Conservation (phyloP, 148 eudicot genomes). For the Pouteria glomerata region DNA sequence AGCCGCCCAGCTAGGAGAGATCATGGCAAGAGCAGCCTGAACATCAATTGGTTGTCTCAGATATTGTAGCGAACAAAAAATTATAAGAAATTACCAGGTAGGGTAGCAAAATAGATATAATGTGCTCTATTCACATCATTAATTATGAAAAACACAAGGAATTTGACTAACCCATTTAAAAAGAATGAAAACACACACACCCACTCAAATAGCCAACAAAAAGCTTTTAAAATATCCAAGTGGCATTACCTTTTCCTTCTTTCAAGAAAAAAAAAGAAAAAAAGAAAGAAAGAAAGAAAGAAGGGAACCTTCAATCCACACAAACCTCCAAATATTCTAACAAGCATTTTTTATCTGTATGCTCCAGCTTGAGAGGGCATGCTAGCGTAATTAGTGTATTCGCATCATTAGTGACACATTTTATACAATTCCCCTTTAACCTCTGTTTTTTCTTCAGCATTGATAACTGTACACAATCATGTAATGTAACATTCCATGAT, state of each 20-base stretch:
- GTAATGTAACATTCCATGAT: neutral
- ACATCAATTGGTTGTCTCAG: slow-evolving; percentile 16
- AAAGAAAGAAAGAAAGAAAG: too few species aligned
- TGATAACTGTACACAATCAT: neutral
- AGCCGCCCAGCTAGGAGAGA: slow-evolving; percentile 95
- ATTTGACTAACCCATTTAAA: neutral
- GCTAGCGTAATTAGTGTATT: too few species aligned
- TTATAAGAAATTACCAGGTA: neutral
- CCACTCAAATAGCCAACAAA: neutral
- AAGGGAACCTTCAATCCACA: too few species aligned
- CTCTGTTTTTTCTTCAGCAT: neutral
- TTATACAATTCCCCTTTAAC: too few species aligned
- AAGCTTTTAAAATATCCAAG: neutral
- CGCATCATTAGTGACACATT: too few species aligned
- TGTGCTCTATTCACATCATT: neutral
- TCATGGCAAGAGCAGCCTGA: slow-evolving; percentile 98
- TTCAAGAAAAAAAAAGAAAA: neutral
- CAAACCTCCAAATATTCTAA: too few species aligned
- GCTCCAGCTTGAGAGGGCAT: too few species aligned
- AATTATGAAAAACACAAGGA: neutral
- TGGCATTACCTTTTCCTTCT: neutral
- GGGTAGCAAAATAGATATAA: neutral
- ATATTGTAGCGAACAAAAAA: neutral
- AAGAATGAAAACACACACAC: neutral
- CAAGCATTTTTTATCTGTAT: too few species aligned